Percentiles rank a stretch among this genome's conserved stretches.
These are phyloP conservation scores for Leonotis leonurus DNA, from an alignment of 257 asterid species.

Conservation along the genomic window DNA sequence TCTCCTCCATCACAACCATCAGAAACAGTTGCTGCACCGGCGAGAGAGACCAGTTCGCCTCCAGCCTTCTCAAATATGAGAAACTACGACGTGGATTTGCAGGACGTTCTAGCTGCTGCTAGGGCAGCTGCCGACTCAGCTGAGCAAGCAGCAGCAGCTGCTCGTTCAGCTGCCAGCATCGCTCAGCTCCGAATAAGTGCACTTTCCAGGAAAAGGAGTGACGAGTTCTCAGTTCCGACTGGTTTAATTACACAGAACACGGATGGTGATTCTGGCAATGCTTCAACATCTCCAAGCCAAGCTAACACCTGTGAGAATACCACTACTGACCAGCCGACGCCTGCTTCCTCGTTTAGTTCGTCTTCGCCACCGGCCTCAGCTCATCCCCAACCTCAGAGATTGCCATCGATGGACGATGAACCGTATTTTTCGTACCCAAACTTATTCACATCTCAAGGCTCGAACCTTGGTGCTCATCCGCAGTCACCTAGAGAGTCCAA, in stretches of 20 bases:
- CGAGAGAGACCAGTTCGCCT: constrained; percentile 21
- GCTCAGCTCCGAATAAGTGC: constrained; percentile 74
- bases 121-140: constrained; percentile 86
- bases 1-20: constrained; percentile 50
- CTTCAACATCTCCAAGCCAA: constrained; percentile 24
- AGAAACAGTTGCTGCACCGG: constrained; percentile 16
- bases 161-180: constrained; percentile 87
- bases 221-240: constrained; percentile 21
- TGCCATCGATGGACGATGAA: constrained; percentile 78
- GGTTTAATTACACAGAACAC: constrained; percentile 25
- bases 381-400: constrained; percentile 58
- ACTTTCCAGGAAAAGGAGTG: constrained; percentile 42
- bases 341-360: constrained; percentile 27
- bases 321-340: constrained; percentile 1
- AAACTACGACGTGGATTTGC: constrained; percentile 42
- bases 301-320: constrained; percentile 4
- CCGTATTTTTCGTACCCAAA: constrained; percentile 69
- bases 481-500: constrained; percentile 43
- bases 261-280: constrained; percentile 25
- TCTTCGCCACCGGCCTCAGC: constrained; percentile 18
- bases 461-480: constrained; percentile 29
- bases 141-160: constrained; percentile 88
- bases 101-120: constrained; percentile 83
- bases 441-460: constrained; percentile 54
- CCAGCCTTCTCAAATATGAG: constrained; percentile 26